Evolutionary conservation across 148 eudicot genomes (phyloP).

Genomic region (Euryodendron excelsum): DNA sequence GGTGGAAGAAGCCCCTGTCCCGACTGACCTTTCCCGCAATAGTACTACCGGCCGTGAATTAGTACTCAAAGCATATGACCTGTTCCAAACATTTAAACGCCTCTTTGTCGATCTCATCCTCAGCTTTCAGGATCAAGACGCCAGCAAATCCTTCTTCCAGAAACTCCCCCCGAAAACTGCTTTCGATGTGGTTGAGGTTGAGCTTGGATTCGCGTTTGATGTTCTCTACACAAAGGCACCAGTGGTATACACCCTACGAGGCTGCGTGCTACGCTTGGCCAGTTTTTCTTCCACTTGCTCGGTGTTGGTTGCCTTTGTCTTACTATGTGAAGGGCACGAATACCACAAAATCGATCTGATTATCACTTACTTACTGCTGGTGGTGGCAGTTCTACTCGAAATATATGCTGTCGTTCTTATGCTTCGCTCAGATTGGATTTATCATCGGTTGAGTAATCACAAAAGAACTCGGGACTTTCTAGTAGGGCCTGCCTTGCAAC

Average conservation of each 20-base stretch:
- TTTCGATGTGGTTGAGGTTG: conserved; percentile 46
- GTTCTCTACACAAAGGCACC: conserved; percentile 48
- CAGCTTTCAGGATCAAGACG: conserved; percentile 42
- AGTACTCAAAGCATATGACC: conserved; percentile 26
- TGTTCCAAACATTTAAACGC: conserved; percentile 41
- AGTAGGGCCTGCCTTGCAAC: not conserved
- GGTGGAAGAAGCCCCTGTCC: conserved; percentile 32
- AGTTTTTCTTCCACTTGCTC: conserved; percentile 17
- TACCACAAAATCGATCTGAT: conserved; percentile 26
- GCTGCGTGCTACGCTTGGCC: conserved; percentile 19
- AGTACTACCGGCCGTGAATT: not conserved
- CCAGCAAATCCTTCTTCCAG: conserved; percentile 30
- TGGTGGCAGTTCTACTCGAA: conserved; percentile 35
- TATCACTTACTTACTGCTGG: conserved; percentile 41
- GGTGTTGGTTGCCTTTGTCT: conserved; percentile 23
- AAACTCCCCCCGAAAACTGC: conserved; percentile 9
- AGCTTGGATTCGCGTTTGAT: conserved; percentile 50
- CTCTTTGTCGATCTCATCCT: conserved; percentile 56
- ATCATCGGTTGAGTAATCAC: conserved; percentile 26
- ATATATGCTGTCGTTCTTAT: conserved; percentile 21
- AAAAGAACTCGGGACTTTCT: not conserved
- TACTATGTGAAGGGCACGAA: not conserved
- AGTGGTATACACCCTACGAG: conserved; percentile 19
- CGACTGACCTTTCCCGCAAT: not conserved
- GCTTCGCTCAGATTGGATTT: conserved; percentile 38